Conservation (phyloP, 495 filamentous ascomycete species). For the Podospora pseudopauciseta region DNA sequence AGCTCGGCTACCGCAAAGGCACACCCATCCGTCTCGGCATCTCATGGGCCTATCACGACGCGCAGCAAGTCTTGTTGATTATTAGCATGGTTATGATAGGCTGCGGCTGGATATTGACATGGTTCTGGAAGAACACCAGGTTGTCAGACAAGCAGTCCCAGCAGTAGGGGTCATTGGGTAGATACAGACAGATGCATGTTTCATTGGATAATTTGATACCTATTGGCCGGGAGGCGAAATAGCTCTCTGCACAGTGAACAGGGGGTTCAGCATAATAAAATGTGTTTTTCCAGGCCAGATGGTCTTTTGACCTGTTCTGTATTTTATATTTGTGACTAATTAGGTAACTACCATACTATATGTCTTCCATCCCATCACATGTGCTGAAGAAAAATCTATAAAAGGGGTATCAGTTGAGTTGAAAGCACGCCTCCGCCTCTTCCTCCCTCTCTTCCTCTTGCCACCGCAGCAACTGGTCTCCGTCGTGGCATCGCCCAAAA, state of each 20-base stretch:
- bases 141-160: slow-evolving; percentile 44
- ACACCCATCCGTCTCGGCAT: slow-evolving; percentile 50
- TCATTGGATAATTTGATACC: neutral
- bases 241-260: too few species aligned
- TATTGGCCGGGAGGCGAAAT: neutral
- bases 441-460: neutral
- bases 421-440: neutral
- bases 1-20: slow-evolving; percentile 53
- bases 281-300: neutral
- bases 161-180: neutral
- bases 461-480: neutral
- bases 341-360: neutral
- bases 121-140: slow-evolving; percentile 53
- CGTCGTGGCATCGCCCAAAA: neutral
- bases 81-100: slow-evolving; percentile 45
- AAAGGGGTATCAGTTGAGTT: slow-evolving; percentile 15
- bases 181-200: neutral
- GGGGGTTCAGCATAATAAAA: neutral
- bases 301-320: neutral
- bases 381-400: neutral
- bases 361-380: neutral
- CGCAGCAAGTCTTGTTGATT: slow-evolving; percentile 52
- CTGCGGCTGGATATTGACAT: slow-evolving; percentile 39
- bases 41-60: slow-evolving; percentile 50
- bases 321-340: neutral